Evolutionary conservation across 768 basidiomycete genomes (phyloP).

Genomic region (Suillus cothurnatus): DNA sequence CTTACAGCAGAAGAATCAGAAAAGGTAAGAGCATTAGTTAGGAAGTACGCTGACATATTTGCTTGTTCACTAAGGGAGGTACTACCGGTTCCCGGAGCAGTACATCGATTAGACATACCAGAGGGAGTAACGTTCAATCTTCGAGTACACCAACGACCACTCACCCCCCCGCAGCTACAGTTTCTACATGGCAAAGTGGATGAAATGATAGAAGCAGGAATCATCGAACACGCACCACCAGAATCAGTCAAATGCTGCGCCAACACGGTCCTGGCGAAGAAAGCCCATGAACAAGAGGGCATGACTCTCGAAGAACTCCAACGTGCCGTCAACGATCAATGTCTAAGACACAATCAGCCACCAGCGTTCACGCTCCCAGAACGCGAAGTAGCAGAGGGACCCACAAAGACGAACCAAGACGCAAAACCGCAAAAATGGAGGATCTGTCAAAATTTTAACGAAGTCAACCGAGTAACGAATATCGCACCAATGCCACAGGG

Average conservation of each 20-base stretch:
- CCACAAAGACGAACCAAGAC: too few species aligned
- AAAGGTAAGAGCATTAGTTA: constrained; percentile 26
- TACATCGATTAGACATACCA: neutral
- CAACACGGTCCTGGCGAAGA: constrained; percentile 38
- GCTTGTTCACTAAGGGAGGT: constrained; percentile 44
- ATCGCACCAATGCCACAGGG: too few species aligned
- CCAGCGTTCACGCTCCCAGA: too few species aligned
- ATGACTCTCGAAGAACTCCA: constrained; percentile 37
- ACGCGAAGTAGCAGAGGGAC: too few species aligned
- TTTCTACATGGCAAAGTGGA: constrained; percentile 1
- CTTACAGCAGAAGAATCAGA: constrained; percentile 24
- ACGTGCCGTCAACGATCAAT: too few species aligned
- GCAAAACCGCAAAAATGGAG: too few species aligned
- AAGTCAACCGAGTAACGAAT: too few species aligned
- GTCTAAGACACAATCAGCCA: too few species aligned
- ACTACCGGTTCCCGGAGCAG: constrained; percentile 15
- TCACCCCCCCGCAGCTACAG: constrained; percentile 6
- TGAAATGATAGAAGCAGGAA: neutral
- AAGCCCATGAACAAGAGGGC: constrained; percentile 35
- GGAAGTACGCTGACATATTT: constrained; percentile 40
- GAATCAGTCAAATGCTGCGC: constrained; percentile 21
- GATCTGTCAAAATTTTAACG: too few species aligned
- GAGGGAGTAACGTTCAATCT: neutral
- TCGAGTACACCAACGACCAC: neutral
- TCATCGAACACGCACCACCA: constrained; percentile 4